Conservation (phyloP, 2,329 filamentous ascomycete species). For the Chrysoporthe cubensis region DNA sequence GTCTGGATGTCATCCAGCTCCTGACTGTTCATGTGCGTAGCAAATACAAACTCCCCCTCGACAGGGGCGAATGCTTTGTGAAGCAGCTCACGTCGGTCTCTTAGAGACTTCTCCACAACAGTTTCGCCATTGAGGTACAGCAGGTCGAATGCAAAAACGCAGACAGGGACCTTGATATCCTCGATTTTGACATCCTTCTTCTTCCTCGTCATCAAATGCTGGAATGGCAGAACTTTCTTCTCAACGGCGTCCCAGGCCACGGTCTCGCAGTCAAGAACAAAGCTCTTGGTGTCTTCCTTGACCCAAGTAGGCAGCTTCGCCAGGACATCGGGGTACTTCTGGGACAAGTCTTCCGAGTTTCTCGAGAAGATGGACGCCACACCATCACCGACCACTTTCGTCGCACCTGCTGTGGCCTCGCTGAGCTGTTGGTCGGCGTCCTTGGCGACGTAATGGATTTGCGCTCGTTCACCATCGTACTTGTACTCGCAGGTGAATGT, state of each 20-base stretch:
- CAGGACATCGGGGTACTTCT: slow-evolving; percentile 96
- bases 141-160: slow-evolving; percentile 94
- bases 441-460: slow-evolving; percentile 94
- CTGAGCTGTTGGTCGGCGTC: slow-evolving; percentile 73
- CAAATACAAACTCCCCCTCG: slow-evolving; percentile 91
- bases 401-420: slow-evolving; percentile 61
- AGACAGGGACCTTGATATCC: slow-evolving; percentile 95
- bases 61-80: slow-evolving; percentile 72
- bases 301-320: slow-evolving; percentile 88
- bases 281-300: slow-evolving; percentile 86
- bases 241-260: slow-evolving; percentile 94
- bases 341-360: slow-evolving; percentile 95
- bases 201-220: slow-evolving; percentile 97
- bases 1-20: slow-evolving; percentile 92
- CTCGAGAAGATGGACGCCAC: slow-evolving; percentile 94
- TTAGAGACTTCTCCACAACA: slow-evolving; percentile 83
- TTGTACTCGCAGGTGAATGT: slow-evolving; percentile 99
- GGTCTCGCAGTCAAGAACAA: slow-evolving; percentile 97
- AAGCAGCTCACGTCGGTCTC: slow-evolving; percentile 80
- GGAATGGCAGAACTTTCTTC: slow-evolving; percentile 96
- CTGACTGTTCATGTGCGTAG: slow-evolving; percentile 82
- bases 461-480: slow-evolving; percentile 96
- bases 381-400: slow-evolving; percentile 70
- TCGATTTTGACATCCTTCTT: slow-evolving; percentile 95
- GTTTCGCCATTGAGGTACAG: slow-evolving; percentile 91